A percentile compares a stretch with the other conserved stretches of the same genome.
phyloP scores from a whole-genome alignment of 805 yeast species.

The Nakazawaea pomicola region DNA sequence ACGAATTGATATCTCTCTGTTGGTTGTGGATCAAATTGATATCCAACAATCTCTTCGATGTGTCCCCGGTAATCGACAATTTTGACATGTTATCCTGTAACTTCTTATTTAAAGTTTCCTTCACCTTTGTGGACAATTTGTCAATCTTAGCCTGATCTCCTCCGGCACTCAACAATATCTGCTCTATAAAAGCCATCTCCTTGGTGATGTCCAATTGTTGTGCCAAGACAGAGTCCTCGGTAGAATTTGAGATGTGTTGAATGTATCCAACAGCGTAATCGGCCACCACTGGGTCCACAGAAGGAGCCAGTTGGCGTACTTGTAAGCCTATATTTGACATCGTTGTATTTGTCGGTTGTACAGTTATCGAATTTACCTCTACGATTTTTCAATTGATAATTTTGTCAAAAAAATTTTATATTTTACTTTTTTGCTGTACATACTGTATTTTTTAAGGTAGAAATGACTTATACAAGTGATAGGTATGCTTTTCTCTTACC shows the following conservation, averaged over 20 bases:
- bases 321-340: constrained; percentile 39
- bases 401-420: not conserved
- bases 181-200: constrained; percentile 66
- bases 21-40: constrained; percentile 65
- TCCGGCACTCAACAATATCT: constrained; percentile 76
- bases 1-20: constrained; percentile 69
- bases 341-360: not conserved
- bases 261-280: constrained; percentile 92
- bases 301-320: constrained; percentile 81
- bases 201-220: constrained; percentile 59
- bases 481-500: constrained; percentile 92
- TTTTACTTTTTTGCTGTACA: not conserved
- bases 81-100: constrained; percentile 66
- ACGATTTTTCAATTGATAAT: not conserved
- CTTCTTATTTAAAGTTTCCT: constrained; percentile 46
- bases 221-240: constrained; percentile 78
- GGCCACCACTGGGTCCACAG: constrained; percentile 79
- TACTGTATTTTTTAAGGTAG: too few species aligned
- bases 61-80: constrained; percentile 75
- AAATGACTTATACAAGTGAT: constrained; percentile 41
- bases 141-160: constrained; percentile 57
- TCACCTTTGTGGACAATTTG: constrained; percentile 39
- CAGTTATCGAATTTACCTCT: too few species aligned
- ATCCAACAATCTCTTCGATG: constrained; percentile 81
- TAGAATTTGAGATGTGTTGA: constrained; percentile 70